Evolutionary conservation across 305 asterid genomes (phyloP).

Genomic region (Solanum hybrid): DNA sequence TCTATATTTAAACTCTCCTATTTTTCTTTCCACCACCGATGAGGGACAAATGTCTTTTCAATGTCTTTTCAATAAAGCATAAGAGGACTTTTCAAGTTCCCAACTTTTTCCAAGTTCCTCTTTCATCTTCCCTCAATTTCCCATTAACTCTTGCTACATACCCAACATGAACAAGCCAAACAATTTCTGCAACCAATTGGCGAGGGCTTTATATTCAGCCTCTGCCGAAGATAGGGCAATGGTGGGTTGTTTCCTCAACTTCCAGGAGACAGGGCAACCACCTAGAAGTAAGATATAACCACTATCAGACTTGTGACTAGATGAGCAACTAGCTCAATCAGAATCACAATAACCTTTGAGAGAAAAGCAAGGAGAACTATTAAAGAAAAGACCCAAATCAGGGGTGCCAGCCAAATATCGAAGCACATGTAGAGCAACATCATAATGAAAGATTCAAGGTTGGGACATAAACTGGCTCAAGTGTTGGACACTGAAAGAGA

Average conservation of each 20-base stretch:
- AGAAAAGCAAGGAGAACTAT: background rate
- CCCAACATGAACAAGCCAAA: background rate
- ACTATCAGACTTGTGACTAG: background rate
- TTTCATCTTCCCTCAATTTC: too few relatives aligned
- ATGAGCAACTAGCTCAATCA: background rate
- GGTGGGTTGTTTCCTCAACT: background rate
- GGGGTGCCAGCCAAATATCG: background rate
- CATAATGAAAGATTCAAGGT: background rate
- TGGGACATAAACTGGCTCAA: background rate
- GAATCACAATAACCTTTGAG: background rate
- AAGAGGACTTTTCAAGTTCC: too few relatives aligned
- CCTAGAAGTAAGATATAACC: background rate
- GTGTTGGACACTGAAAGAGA: background rate
- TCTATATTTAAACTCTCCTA: too few relatives aligned
- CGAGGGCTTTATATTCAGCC: background rate
- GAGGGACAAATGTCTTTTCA: too few relatives aligned
- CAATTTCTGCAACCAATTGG: background rate
- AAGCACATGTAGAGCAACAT: background rate
- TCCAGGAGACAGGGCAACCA: background rate
- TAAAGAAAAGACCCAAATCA: background rate
- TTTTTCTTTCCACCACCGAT: too few relatives aligned
- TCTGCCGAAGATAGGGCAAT: background rate
- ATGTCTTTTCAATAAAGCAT: too few relatives aligned
- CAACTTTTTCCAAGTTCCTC: too few relatives aligned
- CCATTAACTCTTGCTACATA: too few relatives aligned